Evolutionary conservation across 805 yeast genomes (phyloP), one percentile per base, ranked within the genome.

Genomic region (Ogataea methylovora): DNA sequence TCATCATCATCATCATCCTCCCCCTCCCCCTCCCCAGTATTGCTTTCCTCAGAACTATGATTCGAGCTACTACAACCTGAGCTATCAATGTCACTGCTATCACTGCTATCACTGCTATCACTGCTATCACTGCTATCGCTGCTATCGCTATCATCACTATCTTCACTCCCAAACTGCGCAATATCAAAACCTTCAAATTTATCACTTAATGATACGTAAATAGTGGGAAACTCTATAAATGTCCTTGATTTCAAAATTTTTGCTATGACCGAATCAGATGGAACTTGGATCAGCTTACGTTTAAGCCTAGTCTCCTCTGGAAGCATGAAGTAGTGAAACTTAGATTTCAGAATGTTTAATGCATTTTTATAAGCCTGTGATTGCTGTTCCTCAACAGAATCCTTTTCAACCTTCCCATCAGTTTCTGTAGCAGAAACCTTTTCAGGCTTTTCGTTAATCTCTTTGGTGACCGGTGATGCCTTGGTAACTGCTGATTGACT

Each of bases 221-320:
- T 61, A 0, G 87, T 79, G 0, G 96, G 95, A 44, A 71, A 86
- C 51, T 86, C 96, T 24, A 85, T 65, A 0, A 86, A 83, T 0
- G 76, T 64, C 36, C 67, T 66, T 24, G 76, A 75, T 38, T 61
- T 59, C n/a, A 86, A 45, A 1, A 64, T 62, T 17, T 69, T 72
- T 0, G 71, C 70, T 2, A 84, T 45, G 16, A 60, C 37, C n/a
- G 43, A 44, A 1, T 47, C 54, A 0, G 52, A 34, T 15, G 63
- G 58, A 12, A 78, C 26, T 27, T 52, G 49, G 3, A 75, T 54
- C 18, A 72, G 47, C 22, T 63, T 57, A 16, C 48, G 39, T 17
- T 35, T 44, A 4, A 24, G 27, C 16, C 19, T 10, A 8, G 14
- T 26, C 4, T 23, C 36, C 6, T 41, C 43, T 3, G 45, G 20